Evolutionary conservation across 495 filamentous ascomycete species (phyloP).

Genomic region (Apiosordaria backusii): DNA sequence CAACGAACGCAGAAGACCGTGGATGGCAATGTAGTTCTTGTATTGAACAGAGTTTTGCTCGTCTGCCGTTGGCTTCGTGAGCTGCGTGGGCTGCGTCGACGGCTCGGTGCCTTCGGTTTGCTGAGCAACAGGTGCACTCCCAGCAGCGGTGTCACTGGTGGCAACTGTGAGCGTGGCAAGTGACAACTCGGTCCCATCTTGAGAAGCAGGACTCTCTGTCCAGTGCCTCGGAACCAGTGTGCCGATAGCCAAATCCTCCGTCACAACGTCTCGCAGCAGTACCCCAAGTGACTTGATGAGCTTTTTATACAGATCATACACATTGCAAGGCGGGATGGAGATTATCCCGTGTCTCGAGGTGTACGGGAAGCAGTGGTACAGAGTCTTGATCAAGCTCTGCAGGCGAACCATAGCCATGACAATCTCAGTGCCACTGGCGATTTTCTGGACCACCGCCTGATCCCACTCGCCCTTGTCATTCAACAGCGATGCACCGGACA

Average conservation of each 20-base stretch:
- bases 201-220: slow-evolving; percentile 27
- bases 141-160: not conserved
- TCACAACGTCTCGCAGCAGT: slow-evolving; percentile 71
- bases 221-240: slow-evolving; percentile 43
- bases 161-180: not conserved
- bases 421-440: slow-evolving; percentile 63
- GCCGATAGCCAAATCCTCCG: slow-evolving; percentile 74
- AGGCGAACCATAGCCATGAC: slow-evolving; percentile 73
- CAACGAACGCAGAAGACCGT: slow-evolving; percentile 70
- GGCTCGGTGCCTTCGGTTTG: slow-evolving; percentile 39
- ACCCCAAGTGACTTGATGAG: slow-evolving; percentile 69
- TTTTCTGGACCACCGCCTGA: slow-evolving; percentile 32
- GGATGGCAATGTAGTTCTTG: slow-evolving; percentile 73
- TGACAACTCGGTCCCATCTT: not conserved
- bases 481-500: slow-evolving; percentile 25
- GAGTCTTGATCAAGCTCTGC: slow-evolving; percentile 66
- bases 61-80: slow-evolving; percentile 26
- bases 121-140: slow-evolving; percentile 21
- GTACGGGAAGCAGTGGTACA: slow-evolving; percentile 72
- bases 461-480: slow-evolving; percentile 33
- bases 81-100: slow-evolving; percentile 15
- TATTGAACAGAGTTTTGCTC: slow-evolving; percentile 49
- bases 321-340: slow-evolving; percentile 66
- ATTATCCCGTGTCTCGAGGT: slow-evolving; percentile 39
- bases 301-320: slow-evolving; percentile 71